Base-by-base conservation (phyloP, 208 protist species). In the Crithidia fasciculata region DNA sequence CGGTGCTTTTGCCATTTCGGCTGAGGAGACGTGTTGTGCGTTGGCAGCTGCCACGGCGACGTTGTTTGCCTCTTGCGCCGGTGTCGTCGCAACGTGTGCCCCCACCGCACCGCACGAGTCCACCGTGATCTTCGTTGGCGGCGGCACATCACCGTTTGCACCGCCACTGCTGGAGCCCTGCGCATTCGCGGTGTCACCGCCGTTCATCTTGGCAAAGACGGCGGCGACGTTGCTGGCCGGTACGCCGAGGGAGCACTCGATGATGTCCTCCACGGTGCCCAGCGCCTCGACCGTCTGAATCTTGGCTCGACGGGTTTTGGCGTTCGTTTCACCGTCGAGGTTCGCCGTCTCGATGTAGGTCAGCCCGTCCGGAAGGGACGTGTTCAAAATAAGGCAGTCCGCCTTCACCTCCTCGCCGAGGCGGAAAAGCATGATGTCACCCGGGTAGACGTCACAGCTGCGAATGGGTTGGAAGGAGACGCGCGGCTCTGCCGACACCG, bases 261-360 rank as follows among this genome's bases (percentile, higher is more conserved):
- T 78, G 66, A 95, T 87, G 72, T 90, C 82, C 76, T 95, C 87
- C 19, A 92, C 83, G 9, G 90, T 95, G 52, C 81, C 80, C 16
- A 95, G 76, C 15, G 41, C 43, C 63, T 91, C 86, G 47, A 93
- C 78, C 1, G 86, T 91, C 55, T 88, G 63, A 43, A 82, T 77
- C 60, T 88, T 87, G 19, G 88, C 90, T 8, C 88, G 80, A 3
- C 90, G 82, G 37, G 88, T 86, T 76, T 98, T 97, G 61, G 94
- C 83, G 75, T 93, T 96, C 10, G 91, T 97, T 74, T 98, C 91
- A n/a, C 95, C 95, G 71, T 98, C 93, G n/a, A 98, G 81, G 75
- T 96, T 93, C 45, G 84, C 80, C 0, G 95, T 98, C 69, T 97
- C 93, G 69, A 98, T 92, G 81, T 96, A 96, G 43, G 87, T 87